Evolutionary conservation across 495 filamentous ascomycete genomes (phyloP).

Genomic region (Hypoxylon lienhwacheense): DNA sequence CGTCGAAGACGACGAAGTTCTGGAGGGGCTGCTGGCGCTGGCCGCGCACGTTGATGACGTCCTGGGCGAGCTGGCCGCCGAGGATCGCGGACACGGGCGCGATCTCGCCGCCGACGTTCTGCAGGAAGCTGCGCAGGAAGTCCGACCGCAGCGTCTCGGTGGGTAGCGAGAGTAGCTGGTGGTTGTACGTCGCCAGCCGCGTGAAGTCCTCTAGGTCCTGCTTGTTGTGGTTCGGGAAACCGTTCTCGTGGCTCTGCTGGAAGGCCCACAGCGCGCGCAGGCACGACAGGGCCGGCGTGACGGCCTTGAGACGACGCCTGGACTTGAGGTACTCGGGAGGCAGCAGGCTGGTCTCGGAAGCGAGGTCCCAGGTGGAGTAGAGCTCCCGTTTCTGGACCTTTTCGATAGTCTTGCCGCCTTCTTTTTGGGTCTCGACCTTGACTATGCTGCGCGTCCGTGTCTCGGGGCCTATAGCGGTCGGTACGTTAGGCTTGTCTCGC

Average conservation of each 20-base stretch:
- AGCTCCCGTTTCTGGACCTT: slow-evolving; percentile 89
- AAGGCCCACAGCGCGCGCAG: slow-evolving; percentile 85
- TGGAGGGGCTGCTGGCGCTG: slow-evolving; percentile 90
- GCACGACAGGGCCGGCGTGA: slow-evolving; percentile 79
- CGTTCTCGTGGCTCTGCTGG: slow-evolving; percentile 46
- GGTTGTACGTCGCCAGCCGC: slow-evolving; percentile 69
- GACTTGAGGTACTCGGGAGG: slow-evolving; percentile 68
- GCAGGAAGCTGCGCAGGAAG: slow-evolving; percentile 78
- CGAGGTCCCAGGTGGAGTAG: slow-evolving; percentile 79
- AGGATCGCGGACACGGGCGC: slow-evolving; percentile 87
- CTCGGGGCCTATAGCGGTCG: slow-evolving; percentile 65
- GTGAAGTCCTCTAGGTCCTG: slow-evolving; percentile 72
- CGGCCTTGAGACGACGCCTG: slow-evolving; percentile 67
- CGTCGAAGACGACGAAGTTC: slow-evolving; percentile 92
- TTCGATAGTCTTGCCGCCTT: slow-evolving; percentile 73
- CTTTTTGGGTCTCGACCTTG: slow-evolving; percentile 68
- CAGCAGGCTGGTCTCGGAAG: slow-evolving; percentile 70
- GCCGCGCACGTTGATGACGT: slow-evolving; percentile 94
- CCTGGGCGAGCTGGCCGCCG: slow-evolving; percentile 88
- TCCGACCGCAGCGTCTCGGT: slow-evolving; percentile 71
- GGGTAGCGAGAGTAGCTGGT: slow-evolving; percentile 76
- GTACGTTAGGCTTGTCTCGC: slow-evolving; percentile 74
- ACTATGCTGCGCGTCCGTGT: slow-evolving; percentile 76
- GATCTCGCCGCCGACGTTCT: slow-evolving; percentile 79
- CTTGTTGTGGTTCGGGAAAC: slow-evolving; percentile 37